These are phyloP conservation scores for Phyllostachys edulis DNA, from an alignment of 176 grass and related monocot species.

Conservation along the genomic window DNA sequence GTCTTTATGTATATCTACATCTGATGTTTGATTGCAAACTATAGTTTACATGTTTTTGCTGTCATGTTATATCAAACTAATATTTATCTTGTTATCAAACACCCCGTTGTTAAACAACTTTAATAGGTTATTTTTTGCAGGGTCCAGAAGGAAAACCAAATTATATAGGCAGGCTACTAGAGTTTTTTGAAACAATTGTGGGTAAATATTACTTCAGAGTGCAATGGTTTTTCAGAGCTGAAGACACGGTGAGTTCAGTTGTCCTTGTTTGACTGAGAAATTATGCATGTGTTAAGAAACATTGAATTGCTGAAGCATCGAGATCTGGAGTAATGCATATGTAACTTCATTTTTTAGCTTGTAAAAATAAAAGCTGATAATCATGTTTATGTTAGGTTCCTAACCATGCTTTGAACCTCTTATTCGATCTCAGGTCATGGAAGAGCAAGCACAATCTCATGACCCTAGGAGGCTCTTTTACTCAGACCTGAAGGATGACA, in stretches of 20 bases:
- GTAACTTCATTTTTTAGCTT: constrained; percentile 21
- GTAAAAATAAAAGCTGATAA: constrained; percentile 15
- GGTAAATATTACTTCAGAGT: constrained; percentile 61
- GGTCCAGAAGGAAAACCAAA: constrained; percentile 65
- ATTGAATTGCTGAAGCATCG: background rate
- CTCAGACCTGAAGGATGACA: constrained; percentile 86
- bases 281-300: background rate
- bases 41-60: constrained; percentile 16
- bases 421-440: constrained; percentile 65
- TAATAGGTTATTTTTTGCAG: constrained; percentile 45
- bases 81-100: constrained; percentile 36
- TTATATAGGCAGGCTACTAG: constrained; percentile 81
- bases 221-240: constrained; percentile 95
- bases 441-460: constrained; percentile 62
- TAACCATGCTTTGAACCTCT: constrained; percentile 37
- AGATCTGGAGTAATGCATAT: background rate
- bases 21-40: constrained; percentile 18
- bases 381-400: constrained; percentile 13
- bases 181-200: constrained; percentile 78
- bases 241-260: constrained; percentile 79
- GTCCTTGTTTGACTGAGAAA: constrained; percentile 10
- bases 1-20: constrained; percentile 21
- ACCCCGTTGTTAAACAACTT: constrained; percentile 14
- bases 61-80: constrained; percentile 16
- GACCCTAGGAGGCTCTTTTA: constrained; percentile 83